Evolutionary conservation across 306 rosid genomes (phyloP).

Genomic region (Erythrophleum fordii): DNA sequence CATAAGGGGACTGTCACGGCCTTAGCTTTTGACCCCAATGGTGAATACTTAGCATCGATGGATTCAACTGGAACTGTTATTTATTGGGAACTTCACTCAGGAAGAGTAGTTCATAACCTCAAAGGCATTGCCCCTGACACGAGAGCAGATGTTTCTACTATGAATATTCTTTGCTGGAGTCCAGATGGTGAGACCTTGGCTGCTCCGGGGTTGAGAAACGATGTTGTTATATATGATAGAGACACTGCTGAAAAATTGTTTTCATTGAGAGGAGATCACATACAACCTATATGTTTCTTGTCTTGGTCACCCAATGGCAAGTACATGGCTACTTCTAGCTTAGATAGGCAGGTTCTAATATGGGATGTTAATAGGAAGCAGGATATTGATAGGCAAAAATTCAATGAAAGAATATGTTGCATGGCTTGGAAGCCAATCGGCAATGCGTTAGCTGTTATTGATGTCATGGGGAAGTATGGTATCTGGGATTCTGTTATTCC

Average conservation of each 20-base stretch:
- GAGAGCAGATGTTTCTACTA: slow-evolving; percentile 61
- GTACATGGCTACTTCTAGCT: slow-evolving; percentile 86
- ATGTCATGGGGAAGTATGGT: slow-evolving; percentile 89
- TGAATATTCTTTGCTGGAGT: slow-evolving; percentile 90
- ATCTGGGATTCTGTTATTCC: slow-evolving; percentile 93
- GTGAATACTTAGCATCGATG: slow-evolving; percentile 87
- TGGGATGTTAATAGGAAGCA: slow-evolving; percentile 87
- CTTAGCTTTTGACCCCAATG: slow-evolving; percentile 81
- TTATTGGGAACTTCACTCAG: slow-evolving; percentile 86
- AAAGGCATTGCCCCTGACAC: slow-evolving; percentile 80
- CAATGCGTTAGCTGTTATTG: slow-evolving; percentile 81
- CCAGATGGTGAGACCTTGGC: slow-evolving; percentile 93
- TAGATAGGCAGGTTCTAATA: slow-evolving; percentile 87
- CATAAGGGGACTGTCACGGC: slow-evolving; percentile 85
- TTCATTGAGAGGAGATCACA: slow-evolving; percentile 84
- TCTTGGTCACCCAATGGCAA: slow-evolving; percentile 97
- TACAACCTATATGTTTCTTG: slow-evolving; percentile 77
- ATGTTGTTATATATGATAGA: slow-evolving; percentile 91
- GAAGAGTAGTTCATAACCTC: slow-evolving; percentile 69
- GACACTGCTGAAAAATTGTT: slow-evolving; percentile 90
- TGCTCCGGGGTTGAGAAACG: slow-evolving; percentile 84
- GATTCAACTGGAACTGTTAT: slow-evolving; percentile 85
- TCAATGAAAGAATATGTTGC: slow-evolving; percentile 82
- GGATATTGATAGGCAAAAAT: slow-evolving; percentile 91
- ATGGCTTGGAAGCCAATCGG: slow-evolving; percentile 90